Conservation (phyloP, 164 flowering plant genomes). For the Vitis labrusca region DNA sequence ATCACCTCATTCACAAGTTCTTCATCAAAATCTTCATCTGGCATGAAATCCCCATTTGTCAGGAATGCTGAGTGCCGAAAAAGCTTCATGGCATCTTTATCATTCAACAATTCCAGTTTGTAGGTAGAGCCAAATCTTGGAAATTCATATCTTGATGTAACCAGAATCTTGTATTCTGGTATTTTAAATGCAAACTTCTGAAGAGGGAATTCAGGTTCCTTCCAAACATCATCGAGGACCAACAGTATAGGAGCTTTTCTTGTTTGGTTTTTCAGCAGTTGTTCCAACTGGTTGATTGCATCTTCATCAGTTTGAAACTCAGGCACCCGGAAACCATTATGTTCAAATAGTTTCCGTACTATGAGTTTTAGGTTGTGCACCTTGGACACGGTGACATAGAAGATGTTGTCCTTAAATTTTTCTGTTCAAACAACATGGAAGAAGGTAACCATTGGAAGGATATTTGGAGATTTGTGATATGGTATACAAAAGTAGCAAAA, state of each 20-base stretch:
- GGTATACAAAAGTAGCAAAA: too few species aligned
- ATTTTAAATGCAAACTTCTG: constrained; percentile 17
- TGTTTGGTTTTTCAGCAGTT: background rate
- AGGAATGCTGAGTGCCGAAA: constrained; percentile 29
- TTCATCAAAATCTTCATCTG: constrained; percentile 17
- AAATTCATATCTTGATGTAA: constrained; percentile 47
- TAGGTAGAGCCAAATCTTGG: constrained; percentile 27
- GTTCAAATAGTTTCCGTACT: constrained; percentile 3
- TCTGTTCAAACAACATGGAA: background rate
- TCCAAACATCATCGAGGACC: constrained; percentile 46
- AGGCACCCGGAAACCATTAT: background rate
- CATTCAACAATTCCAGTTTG: constrained; percentile 24
- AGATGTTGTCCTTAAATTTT: constrained; percentile 5
- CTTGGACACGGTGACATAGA: constrained; percentile 7
- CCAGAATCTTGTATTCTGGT: constrained; percentile 34
- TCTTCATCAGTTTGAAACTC: constrained; percentile 6
- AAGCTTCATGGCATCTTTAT: constrained; percentile 35
- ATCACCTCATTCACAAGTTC: too few species aligned
- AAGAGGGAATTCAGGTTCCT: constrained; percentile 27
- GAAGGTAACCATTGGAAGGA: background rate
- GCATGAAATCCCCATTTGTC: constrained; percentile 8
- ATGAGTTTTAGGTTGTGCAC: background rate
- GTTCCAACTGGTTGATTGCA: constrained; percentile 13
- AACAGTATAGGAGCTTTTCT: constrained; percentile 18
- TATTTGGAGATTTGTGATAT: too few species aligned